Base-by-base conservation (phyloP, 805 yeast genomes). In the Saccharomycopsis sp. region DNA sequence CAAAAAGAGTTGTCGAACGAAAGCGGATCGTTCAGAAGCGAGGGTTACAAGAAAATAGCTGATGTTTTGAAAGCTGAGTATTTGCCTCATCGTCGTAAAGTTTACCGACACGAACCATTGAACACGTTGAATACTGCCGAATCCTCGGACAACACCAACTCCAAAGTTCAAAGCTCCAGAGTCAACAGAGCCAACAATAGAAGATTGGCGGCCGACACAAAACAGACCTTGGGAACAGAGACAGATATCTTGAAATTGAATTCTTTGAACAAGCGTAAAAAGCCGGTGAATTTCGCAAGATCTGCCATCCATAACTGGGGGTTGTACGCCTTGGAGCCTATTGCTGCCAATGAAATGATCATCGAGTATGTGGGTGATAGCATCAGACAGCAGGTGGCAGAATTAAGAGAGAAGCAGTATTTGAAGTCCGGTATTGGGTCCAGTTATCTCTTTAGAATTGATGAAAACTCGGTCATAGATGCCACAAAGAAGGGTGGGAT, bases 261-360 rank as follows among this genome's bases (percentile, higher is more conserved):
- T 57, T 94, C 89, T 48, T 70, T 89, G 52, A 83, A 85, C 50
- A 87, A 85, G 55, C 72, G 96, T 48, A 84, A 81, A 59, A 89
- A 89, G 54, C 95, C 95, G 0, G 96, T 89, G 6, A 80, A 92
- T n/a, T 88, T 88, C 67, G 96, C 96, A 0, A 69, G 97, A 40
- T 87, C 96, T 2, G 94, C 96, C 0, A 92, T 92, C 54, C 98
- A 92, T 59, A 86, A 89, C 55, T 92, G 98, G 98, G 99, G 99
- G 0, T 63, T 92, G 30, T 92, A 87, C 61, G 98, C 99, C 0
- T 64, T 84, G 53, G 97, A 92, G 54, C 94, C 94, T 2, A 92
- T 92, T 55, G 83, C 86, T n/a, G 94, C 92, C 1, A 82, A 78
- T 50, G 98, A 92, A 59, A 89, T 92, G 96, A 87, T 92, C 54